Percentiles rank a stretch among this genome's conserved stretches.
Conservation (phyloP, 202 grass and related monocot genomes). For the Setaria viridis region DNA sequence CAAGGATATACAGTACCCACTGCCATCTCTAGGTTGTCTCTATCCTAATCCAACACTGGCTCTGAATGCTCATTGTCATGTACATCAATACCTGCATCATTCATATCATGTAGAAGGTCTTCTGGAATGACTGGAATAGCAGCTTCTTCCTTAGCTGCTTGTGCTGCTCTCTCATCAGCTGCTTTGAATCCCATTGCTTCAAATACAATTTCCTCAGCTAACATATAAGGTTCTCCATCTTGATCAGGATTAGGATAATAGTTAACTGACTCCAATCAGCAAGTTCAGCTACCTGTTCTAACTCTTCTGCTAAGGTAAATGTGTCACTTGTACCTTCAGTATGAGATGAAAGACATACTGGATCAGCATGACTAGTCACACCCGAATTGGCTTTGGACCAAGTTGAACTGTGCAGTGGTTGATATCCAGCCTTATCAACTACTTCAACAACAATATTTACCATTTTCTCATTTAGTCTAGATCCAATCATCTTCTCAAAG, state of each 20-base stretch:
- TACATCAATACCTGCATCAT: background rate
- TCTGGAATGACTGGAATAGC: too few relatives aligned
- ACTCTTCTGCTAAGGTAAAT: background rate
- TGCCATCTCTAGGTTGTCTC: too few relatives aligned
- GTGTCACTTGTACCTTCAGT: background rate
- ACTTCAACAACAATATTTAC: background rate
- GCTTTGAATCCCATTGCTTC: background rate
- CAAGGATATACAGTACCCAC: background rate
- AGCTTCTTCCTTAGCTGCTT: too few relatives aligned
- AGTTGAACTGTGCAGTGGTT: too few relatives aligned
- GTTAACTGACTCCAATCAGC: background rate
- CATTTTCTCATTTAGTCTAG: background rate
- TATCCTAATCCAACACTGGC: background rate
- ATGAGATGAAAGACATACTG: too few relatives aligned
- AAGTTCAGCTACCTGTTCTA: background rate
- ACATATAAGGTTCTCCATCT: background rate
- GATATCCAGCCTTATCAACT: background rate
- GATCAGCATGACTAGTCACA: background rate
- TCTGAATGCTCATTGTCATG: background rate
- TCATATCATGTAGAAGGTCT: background rate
- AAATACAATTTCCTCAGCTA: background rate
- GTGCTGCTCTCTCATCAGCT: background rate
- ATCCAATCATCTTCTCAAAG: background rate
- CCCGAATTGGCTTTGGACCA: background rate
- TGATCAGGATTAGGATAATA: background rate